Evolutionary conservation across 2,329 filamentous ascomycete genomes (phyloP), one percentile per base, ranked within the genome.

Genomic region (Penicillium glabrum): DNA sequence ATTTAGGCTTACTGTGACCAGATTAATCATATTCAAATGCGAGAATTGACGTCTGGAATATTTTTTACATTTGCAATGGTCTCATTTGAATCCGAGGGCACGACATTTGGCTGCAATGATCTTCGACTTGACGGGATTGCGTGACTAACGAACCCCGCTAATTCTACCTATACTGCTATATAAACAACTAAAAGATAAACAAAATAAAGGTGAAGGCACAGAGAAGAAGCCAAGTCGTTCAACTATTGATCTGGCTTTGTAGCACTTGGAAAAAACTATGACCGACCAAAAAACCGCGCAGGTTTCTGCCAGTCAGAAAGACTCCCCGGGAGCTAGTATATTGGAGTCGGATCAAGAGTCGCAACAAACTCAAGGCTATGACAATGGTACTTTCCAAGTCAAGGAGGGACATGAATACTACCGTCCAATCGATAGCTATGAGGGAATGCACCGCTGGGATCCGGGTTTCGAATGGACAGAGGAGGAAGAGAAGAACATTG

Each of bases 371-470:
- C n/a, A 29, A 21, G n/a, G 23, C 10, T 39, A 54, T 13, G 48
- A 54, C 3, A 69, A 72, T 43, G 62, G 63, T 33, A 67, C 74
- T 4, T 76, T 76, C 51, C 73, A 75, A 27, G 61, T 68, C 1
- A 67, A 67, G 0, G 73, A 73, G 46, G 73, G 73, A 41, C 63
- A 68, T 1, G 66, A 70, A 7, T 71, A 67, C 49, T 75, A 76
- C 53, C 75, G 74, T 49, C 74, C 74, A 3, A 75, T 76, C 35
- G 63, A 69, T 2, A 62, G 67, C 29, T 77, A 84, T 64, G 80
- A 82, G 66, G 78, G 79, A 14, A 68, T 75, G 35, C 78, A 80
- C 64, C 75, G 76, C 13, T 82, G 78, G 72, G 79, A 82, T 54
- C 78, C 78, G 0, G 69, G 75, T 0, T 73, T 77, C 44, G 74